phyloP scores from a whole-genome alignment of 225 moss, liverwort and hornwort species.

The Climacium dendroides region DNA sequence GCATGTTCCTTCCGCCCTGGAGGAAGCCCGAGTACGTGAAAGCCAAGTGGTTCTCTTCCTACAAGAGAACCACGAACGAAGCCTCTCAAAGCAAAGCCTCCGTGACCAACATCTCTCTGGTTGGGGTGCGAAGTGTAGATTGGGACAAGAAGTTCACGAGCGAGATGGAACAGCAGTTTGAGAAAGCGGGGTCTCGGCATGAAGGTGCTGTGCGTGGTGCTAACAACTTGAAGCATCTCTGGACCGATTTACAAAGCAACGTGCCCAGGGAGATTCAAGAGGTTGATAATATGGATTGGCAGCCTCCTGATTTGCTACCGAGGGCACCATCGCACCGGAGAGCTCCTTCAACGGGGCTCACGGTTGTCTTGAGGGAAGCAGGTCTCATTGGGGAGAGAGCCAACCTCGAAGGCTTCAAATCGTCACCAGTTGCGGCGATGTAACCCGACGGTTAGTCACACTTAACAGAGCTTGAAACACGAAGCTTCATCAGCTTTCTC shows the following conservation, averaged over 20 bases:
- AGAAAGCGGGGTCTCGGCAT: constrained; percentile 27
- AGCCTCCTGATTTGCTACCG: constrained; percentile 47
- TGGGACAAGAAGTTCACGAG: constrained; percentile 63
- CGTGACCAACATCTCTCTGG: constrained; percentile 16
- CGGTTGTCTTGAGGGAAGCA: constrained; percentile 27
- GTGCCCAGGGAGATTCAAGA: constrained; percentile 2
- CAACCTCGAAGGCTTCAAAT: background rate
- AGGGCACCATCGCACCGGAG: constrained; percentile 4
- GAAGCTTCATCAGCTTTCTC: background rate
- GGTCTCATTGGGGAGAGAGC: constrained; percentile 15
- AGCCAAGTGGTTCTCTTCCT: constrained; percentile 81
- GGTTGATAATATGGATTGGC: constrained; percentile 41
- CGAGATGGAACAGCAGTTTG: constrained; percentile 55
- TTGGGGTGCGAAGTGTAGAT: constrained; percentile 34
- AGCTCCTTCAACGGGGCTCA: constrained; percentile 16
- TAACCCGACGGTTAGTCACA: background rate
- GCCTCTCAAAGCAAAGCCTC: background rate
- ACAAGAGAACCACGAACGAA: constrained; percentile 62
- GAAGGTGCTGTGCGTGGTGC: constrained; percentile 55
- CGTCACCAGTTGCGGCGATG: constrained; percentile 9
- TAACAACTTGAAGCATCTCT: constrained; percentile 27
- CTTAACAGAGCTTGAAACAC: background rate
- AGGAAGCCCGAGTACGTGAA: constrained; percentile 76
- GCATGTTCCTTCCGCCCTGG: constrained; percentile 84
- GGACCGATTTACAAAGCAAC: constrained; percentile 1